Base-by-base conservation (phyloP, 2,329 filamentous ascomycete genomes). In the Neopestalotiopsis sp. region DNA sequence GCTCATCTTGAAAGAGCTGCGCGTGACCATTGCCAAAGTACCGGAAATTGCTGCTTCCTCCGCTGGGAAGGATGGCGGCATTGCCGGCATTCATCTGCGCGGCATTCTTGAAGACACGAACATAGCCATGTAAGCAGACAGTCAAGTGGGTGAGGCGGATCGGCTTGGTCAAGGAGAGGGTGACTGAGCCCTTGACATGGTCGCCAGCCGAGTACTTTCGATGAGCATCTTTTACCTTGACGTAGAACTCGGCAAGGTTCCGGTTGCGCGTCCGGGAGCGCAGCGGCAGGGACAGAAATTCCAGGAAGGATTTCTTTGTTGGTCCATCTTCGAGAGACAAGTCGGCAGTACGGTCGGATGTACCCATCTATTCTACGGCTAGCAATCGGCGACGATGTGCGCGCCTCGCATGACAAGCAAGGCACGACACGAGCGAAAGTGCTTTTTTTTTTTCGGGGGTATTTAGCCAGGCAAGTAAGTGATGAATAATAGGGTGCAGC, bases 1-100 rank as follows among this genome's bases (percentile, higher is more conserved):
- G 87, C 81, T 96, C 93, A 76, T 96, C 93, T 79, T 94, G 91
- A 76, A 95, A 96, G 61, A 96, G 83, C 57, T 91, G 92, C n/a
- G 91, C 92, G 74, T 93, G 90, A 40, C 93, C 92, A 82, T 93
- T 93, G 74, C 91, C 91, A 76, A 91, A 91, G 76, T 93, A 93
- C 72, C 86, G 86, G 24, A 83, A 81, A 34, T 80, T 81, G 32
- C 75, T 77, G 72, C 75, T 69, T 74, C 82, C 73, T n/a, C 76
- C 75, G 56, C 76, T 79, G 71, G 74, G 81, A 74, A 73, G 79
- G 73, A 77, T 79, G 74, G 83, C 77, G 5, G 83, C 81, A 61
- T 84, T 83, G 71, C 81, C 74, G 10, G 78, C 74, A 67, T 80
- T 78, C 66, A 86, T 82, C 68, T 86, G 85, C 69, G 87, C 87